A percentile compares a stretch with the other conserved stretches of the same genome.
phyloP scores from a whole-genome alignment of 148 eudicot genomes.

The Rhododendron mucronatum region DNA sequence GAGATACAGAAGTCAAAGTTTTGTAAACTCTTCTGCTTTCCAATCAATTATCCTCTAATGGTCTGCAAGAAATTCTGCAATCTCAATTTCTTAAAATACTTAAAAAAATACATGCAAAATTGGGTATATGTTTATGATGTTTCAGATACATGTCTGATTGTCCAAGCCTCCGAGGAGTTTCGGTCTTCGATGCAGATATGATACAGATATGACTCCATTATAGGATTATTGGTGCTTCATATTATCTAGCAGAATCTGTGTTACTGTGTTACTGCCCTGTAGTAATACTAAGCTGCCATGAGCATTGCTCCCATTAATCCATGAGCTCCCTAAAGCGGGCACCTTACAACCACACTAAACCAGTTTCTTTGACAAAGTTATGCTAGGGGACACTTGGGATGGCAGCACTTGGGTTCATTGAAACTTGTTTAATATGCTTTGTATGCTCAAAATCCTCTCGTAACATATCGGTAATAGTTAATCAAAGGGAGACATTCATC shows the following conservation, averaged over 20 bases:
- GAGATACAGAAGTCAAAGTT: not conserved
- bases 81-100: not conserved
- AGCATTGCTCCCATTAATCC: not conserved
- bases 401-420: too few relatives aligned
- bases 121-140: not conserved
- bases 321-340: not conserved
- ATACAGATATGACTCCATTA: not conserved
- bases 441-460: too few relatives aligned
- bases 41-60: not conserved
- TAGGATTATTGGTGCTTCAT: not conserved
- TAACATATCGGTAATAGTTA: too few relatives aligned
- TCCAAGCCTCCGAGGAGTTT: not conserved
- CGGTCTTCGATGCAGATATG: not conserved
- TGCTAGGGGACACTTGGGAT: too few relatives aligned
- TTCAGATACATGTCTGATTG: not conserved
- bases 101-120: not conserved
- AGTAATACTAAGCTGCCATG: not conserved
- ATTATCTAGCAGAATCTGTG: not conserved
- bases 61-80: not conserved
- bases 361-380: not conserved
- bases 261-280: not conserved
- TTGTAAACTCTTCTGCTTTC: not conserved
- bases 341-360: not conserved
- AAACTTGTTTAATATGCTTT: too few relatives aligned
- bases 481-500: too few relatives aligned